These are phyloP conservation scores for Tubosaeta sp. DNA, from an alignment of 768 basidiomycete genomes.

Conservation along the genomic window DNA sequence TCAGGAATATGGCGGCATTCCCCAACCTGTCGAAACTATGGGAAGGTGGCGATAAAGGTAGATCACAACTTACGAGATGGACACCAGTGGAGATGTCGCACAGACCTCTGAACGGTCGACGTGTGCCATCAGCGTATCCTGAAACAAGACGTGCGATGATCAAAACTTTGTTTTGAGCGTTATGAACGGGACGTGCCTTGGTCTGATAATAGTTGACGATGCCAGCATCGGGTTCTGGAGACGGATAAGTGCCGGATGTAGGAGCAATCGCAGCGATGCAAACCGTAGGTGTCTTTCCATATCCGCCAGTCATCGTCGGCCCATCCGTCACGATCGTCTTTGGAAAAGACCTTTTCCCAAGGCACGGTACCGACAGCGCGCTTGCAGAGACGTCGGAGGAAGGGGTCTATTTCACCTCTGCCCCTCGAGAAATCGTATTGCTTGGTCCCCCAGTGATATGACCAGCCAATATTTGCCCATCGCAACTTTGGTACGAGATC, in stretches of 20 bases:
- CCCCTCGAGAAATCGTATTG: slow-evolving; percentile 84
- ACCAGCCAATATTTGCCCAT: slow-evolving; percentile 96
- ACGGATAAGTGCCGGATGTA: background rate
- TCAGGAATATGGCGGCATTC: slow-evolving; percentile 83
- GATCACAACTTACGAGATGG: slow-evolving; percentile 69
- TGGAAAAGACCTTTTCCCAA: slow-evolving; percentile 64
- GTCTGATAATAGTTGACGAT: slow-evolving; percentile 95
- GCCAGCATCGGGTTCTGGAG: slow-evolving; percentile 86
- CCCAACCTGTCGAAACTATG: slow-evolving; percentile 59
- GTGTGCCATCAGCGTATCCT: slow-evolving; percentile 93
- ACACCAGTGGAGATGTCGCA: slow-evolving; percentile 87
- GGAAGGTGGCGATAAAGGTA: background rate
- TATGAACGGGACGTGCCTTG: slow-evolving; percentile 38
- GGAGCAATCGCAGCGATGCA: slow-evolving; percentile 1
- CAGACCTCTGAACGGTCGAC: slow-evolving; percentile 97
- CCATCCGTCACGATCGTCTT: slow-evolving; percentile 42
- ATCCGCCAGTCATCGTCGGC: slow-evolving; percentile 59
- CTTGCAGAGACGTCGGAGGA: slow-evolving; percentile 56
- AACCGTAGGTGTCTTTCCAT: slow-evolving; percentile 82
- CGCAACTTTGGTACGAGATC: slow-evolving; percentile 72
- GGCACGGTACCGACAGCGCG: slow-evolving; percentile 57
- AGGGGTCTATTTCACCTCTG: slow-evolving; percentile 56
- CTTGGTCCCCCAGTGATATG: slow-evolving; percentile 96
- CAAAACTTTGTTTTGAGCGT: background rate
- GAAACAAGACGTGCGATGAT: background rate